Percentiles rank a stretch among this genome's conserved stretches.
These are phyloP conservation scores for Carallia brachiata DNA, from an alignment of 345 rosid species.

Conservation along the genomic window DNA sequence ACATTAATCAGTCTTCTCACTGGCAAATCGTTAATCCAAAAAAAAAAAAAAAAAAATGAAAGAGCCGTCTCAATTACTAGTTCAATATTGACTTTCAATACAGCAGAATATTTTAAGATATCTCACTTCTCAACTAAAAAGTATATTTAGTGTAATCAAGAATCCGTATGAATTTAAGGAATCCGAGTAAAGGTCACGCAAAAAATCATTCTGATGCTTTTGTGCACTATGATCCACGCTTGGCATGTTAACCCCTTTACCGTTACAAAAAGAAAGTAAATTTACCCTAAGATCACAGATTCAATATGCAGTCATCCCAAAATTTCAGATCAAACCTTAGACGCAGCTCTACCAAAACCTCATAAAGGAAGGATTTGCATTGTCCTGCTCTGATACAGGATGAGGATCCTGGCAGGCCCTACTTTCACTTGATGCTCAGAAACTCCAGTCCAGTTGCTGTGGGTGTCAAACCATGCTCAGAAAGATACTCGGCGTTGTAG, in stretches of 20 bases:
- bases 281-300: not conserved
- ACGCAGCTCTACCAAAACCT: not conserved
- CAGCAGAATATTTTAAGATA: not conserved
- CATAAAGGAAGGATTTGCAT: not conserved
- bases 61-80: not conserved
- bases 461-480: conserved; percentile 61
- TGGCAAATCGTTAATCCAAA: too few relatives aligned
- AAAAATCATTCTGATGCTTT: not conserved
- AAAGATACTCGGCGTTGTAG: conserved; percentile 60
- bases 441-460: conserved; percentile 66
- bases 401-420: not conserved
- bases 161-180: conserved; percentile 3
- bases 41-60: not conserved
- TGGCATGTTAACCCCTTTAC: not conserved
- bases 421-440: conserved; percentile 43
- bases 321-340: conserved; percentile 1
- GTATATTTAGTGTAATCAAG: not conserved
- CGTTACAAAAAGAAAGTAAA: not conserved
- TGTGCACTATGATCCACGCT: not conserved
- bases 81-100: not conserved
- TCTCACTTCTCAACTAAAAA: too few relatives aligned
- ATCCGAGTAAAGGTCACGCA: not conserved
- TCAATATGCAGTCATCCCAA: not conserved
- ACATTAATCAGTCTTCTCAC: too few relatives aligned
- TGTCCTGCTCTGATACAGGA: not conserved